phyloP scores from a whole-genome alignment of 2,329 filamentous ascomycete genomes.

The Pseudogymnoascus sp. region DNA sequence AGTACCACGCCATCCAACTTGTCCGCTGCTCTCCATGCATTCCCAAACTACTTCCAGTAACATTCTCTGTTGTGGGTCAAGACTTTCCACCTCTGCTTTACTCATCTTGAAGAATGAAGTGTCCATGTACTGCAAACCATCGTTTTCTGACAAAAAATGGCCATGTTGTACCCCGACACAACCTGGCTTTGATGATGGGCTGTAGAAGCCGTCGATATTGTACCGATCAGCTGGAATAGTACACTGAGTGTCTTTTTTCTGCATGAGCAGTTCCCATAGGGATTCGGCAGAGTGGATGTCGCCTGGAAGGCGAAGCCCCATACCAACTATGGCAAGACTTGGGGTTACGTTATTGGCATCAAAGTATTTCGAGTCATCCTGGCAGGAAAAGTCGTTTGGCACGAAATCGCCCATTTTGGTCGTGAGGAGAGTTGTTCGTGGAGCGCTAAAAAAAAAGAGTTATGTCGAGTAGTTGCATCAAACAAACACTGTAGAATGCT shows the following conservation, averaged over 20 bases:
- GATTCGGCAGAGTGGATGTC: slow-evolving; percentile 28
- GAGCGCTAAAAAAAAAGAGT: too few species aligned
- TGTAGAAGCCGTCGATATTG: slow-evolving; percentile 17
- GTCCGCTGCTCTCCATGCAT: slow-evolving; percentile 23
- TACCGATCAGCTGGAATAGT: slow-evolving; percentile 21
- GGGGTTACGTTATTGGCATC: slow-evolving; percentile 15
- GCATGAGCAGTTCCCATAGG: slow-evolving; percentile 27
- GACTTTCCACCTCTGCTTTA: slow-evolving; percentile 18
- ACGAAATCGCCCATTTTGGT: neutral
- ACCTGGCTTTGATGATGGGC: neutral
- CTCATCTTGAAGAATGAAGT: slow-evolving; percentile 18
- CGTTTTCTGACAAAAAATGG: slow-evolving; percentile 15
- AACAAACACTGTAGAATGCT: too few species aligned
- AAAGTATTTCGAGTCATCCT: neutral
- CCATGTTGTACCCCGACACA: neutral
- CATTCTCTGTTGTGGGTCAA: slow-evolving; percentile 27
- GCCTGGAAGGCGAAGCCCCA: slow-evolving; percentile 30
- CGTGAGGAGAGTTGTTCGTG: neutral
- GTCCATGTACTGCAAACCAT: slow-evolving; percentile 16
- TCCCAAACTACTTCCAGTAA: slow-evolving; percentile 24
- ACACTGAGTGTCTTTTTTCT: neutral
- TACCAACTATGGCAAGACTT: slow-evolving; percentile 31
- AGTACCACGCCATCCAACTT: neutral
- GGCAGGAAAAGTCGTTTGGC: neutral
- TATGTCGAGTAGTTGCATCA: too few species aligned